Percentiles rank a stretch among this genome's conserved stretches.
phyloP scores from a whole-genome alignment of 306 rosid species.

The Acacia melanoxylon region DNA sequence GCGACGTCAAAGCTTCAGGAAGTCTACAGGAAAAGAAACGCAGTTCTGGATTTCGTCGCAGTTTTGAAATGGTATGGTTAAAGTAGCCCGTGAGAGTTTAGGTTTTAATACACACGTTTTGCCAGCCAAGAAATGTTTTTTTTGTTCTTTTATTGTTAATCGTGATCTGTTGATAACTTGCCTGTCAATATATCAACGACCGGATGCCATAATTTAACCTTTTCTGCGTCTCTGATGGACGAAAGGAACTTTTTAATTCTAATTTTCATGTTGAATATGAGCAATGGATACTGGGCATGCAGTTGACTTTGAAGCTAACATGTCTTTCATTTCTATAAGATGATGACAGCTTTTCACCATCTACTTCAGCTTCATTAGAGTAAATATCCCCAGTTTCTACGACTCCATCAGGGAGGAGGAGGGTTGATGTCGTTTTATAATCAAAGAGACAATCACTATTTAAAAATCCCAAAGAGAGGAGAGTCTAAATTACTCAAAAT shows the following conservation, averaged over 20 bases:
- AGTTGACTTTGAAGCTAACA: neutral
- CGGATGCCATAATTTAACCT: neutral
- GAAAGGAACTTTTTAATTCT: neutral
- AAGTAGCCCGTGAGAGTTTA: neutral
- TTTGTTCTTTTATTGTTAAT: neutral
- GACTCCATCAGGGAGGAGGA: neutral
- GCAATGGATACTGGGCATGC: conserved; percentile 6
- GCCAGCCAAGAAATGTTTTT: neutral
- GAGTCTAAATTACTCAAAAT: neutral
- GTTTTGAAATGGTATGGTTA: conserved; percentile 56
- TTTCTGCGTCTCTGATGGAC: neutral
- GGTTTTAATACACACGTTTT: neutral
- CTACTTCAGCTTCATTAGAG: neutral
- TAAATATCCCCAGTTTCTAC: neutral
- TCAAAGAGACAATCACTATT: neutral
- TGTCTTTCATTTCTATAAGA: neutral
- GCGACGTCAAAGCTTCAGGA: conserved; percentile 33
- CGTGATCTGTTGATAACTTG: neutral
- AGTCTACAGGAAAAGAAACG: conserved; percentile 36
- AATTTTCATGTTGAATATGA: neutral
- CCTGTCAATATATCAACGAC: neutral
- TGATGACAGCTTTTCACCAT: neutral
- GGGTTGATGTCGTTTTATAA: neutral
- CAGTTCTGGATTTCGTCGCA: conserved; percentile 39
- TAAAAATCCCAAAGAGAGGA: neutral